phyloP scores from a whole-genome alignment of 495 filamentous ascomycete species.

The Tuber indicum region DNA sequence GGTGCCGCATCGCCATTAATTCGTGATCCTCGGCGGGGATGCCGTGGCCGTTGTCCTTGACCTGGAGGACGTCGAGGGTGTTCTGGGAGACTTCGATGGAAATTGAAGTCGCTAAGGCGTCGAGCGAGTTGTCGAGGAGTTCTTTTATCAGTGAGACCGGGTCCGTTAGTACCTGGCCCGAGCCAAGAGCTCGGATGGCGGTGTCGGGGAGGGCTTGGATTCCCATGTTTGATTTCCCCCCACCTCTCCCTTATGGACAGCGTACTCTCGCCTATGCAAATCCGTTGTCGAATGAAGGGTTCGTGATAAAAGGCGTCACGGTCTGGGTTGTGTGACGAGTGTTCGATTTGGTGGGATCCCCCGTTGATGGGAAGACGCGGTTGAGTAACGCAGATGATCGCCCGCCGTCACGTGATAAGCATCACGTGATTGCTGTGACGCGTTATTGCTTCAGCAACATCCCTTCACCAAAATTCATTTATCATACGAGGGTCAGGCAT shows the following conservation, averaged over 20 bases:
- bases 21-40: conserved; percentile 66
- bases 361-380: background rate
- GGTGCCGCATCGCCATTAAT: conserved; percentile 60
- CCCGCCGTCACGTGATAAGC: background rate
- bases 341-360: background rate
- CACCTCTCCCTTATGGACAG: background rate
- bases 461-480: background rate
- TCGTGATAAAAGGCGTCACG: background rate
- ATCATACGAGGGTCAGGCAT: background rate
- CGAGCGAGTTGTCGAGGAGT: conserved; percentile 83
- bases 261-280: background rate
- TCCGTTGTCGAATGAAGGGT: background rate
- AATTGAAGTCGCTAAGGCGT: conserved; percentile 69
- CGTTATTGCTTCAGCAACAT: background rate
- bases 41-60: conserved; percentile 84
- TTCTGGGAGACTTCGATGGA: conserved; percentile 68
- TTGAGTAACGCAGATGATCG: background rate
- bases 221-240: conserved; percentile 42
- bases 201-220: conserved; percentile 62
- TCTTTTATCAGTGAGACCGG: conserved; percentile 77
- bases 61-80: conserved; percentile 72
- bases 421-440: background rate
- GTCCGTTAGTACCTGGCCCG: conserved; percentile 65
- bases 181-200: conserved; percentile 62
- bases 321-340: background rate